A percentile compares a stretch with the other conserved stretches of the same genome.
phyloP scores from a whole-genome alignment of 1,139 yeast species.

The Casaregolazyma suthepensis region DNA sequence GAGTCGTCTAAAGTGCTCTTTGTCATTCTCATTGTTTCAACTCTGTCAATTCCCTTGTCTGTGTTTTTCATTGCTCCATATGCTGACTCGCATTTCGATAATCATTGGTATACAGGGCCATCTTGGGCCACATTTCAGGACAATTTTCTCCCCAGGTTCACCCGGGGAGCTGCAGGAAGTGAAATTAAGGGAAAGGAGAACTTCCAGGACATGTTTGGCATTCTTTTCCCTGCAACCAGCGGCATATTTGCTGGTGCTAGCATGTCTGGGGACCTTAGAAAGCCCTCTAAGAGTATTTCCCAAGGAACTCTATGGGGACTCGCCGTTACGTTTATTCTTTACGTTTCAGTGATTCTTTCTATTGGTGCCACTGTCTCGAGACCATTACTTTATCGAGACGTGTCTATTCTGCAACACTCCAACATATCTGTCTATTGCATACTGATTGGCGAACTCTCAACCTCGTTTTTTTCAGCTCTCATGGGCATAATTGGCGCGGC shows the following conservation, averaged over 20 bases:
- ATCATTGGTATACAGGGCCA: constrained; percentile 61
- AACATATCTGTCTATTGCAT: constrained; percentile 65
- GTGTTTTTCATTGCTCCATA: constrained; percentile 59
- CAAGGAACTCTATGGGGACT: constrained; percentile 83
- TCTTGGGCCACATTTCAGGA: constrained; percentile 57
- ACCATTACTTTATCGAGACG: constrained; percentile 63
- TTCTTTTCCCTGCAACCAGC: constrained; percentile 95
- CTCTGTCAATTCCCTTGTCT: constrained; percentile 78
- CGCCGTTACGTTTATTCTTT: constrained; percentile 64
- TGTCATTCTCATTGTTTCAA: constrained; percentile 60
- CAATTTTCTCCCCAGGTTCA: constrained; percentile 72
- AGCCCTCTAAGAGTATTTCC: constrained; percentile 86
- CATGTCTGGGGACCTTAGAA: constrained; percentile 90
- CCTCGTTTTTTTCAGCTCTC: constrained; percentile 83
- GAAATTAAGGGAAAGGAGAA: constrained; percentile 60
- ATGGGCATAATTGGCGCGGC: constrained; percentile 97
- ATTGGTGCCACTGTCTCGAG: constrained; percentile 80
- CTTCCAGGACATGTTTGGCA: constrained; percentile 81
- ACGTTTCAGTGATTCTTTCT: constrained; percentile 67
- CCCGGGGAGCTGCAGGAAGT: constrained; percentile 90
- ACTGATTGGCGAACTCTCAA: constrained; percentile 82
- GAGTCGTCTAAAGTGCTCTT: constrained; percentile 76
- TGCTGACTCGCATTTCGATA: constrained; percentile 40
- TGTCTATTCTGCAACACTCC: constrained; percentile 78
- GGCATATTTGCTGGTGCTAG: constrained; percentile 99